Evolutionary conservation across 2,329 filamentous ascomycete genomes (phyloP).

Genomic region (Phoma sp.): DNA sequence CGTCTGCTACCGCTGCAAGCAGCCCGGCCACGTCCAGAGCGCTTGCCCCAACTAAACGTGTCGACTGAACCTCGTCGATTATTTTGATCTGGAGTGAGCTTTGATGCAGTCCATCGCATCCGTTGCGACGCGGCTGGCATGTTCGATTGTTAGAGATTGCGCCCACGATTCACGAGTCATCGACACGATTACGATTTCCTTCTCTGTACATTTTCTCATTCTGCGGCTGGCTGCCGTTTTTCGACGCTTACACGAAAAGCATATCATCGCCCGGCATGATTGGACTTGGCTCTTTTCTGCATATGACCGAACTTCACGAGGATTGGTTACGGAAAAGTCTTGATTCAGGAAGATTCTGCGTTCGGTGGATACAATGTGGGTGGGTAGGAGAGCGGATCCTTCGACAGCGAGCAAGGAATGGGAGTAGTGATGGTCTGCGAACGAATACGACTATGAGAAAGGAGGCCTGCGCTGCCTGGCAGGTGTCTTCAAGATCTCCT

Average conservation of each 20-base stretch:
- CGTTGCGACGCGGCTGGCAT: conserved; percentile 27
- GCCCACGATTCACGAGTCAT: conserved; percentile 39
- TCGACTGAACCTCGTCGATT: conserved; percentile 34
- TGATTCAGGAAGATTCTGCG: conserved; percentile 44
- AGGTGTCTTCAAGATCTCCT: conserved; percentile 16
- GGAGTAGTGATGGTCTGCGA: conserved; percentile 38
- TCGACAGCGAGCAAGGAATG: conserved; percentile 43
- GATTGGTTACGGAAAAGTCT: conserved; percentile 45
- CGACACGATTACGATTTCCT: conserved; percentile 48
- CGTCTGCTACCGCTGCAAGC: conserved; percentile 97
- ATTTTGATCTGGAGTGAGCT: conserved; percentile 39
- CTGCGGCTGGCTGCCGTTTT: conserved; percentile 49
- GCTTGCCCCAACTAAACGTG: conserved; percentile 80
- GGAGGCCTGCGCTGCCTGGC: conserved; percentile 28
- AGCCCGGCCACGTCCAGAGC: conserved; percentile 89
- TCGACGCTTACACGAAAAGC: conserved; percentile 47
- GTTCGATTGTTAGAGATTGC: conserved; percentile 37
- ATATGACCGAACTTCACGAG: conserved; percentile 43
- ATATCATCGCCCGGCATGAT: conserved; percentile 47
- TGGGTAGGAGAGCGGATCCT: conserved; percentile 42
- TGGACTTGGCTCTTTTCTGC: conserved; percentile 44
- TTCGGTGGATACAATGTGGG: conserved; percentile 41
- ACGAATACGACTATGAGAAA: conserved; percentile 32
- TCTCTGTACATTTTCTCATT: conserved; percentile 50
- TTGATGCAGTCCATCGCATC: conserved; percentile 32